These are phyloP conservation scores for Aureobasidium vineae DNA, from an alignment of 2,329 filamentous ascomycete genomes.

Conservation along the genomic window DNA sequence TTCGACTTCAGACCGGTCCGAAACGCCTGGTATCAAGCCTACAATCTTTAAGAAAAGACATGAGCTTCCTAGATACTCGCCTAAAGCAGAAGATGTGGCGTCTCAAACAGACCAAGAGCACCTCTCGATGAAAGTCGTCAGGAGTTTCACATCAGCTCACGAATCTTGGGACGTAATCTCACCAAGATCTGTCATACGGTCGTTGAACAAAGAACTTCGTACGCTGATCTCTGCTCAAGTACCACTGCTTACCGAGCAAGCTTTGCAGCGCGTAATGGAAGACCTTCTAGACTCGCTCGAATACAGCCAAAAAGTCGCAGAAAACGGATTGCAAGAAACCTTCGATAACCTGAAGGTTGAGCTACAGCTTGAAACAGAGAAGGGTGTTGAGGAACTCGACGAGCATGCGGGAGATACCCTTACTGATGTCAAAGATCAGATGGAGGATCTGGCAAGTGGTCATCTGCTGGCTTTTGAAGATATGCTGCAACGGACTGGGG, in stretches of 20 bases:
- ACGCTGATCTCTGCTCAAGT: not conserved
- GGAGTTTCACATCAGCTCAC: not conserved
- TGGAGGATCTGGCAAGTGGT: not conserved
- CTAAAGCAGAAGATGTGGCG: too few species aligned
- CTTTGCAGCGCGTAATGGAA: not conserved
- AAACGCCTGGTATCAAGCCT: not conserved
- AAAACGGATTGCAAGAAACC: not conserved
- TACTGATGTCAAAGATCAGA: not conserved
- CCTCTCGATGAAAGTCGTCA: too few species aligned
- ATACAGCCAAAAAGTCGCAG: not conserved
- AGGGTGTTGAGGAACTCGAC: not conserved
- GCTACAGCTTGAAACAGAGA: conserved; percentile 1
- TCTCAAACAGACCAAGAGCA: not conserved
- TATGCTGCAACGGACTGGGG: not conserved
- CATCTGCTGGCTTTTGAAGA: not conserved
- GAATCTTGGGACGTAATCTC: not conserved
- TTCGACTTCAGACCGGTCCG: not conserved
- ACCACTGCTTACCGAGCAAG: not conserved
- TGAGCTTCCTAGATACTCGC: not conserved
- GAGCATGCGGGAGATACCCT: not conserved
- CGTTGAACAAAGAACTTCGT: not conserved
- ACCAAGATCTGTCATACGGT: not conserved
- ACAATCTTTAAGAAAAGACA: not conserved
- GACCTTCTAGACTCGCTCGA: not conserved
- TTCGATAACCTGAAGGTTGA: not conserved